These are phyloP conservation scores for Lipomyces lipofer DNA, from an alignment of 805 yeast species.

Conservation along the genomic window DNA sequence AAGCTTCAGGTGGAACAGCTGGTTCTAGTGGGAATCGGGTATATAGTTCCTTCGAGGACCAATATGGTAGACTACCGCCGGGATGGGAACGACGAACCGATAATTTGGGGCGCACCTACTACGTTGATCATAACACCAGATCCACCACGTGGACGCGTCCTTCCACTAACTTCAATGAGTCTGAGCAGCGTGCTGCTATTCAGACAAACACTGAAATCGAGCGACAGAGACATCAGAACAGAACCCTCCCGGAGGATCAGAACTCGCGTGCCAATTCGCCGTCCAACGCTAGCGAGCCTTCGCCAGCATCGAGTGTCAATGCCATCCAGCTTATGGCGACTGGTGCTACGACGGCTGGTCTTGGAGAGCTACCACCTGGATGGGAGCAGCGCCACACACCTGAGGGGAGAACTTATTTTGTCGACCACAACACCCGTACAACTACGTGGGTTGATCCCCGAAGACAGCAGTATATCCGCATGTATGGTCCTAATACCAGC, in stretches of 20 bases:
- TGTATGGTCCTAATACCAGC: slow-evolving; percentile 65
- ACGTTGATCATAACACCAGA: slow-evolving; percentile 96
- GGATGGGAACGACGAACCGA: slow-evolving; percentile 99
- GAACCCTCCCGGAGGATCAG: slow-evolving; percentile 77
- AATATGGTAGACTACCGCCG: slow-evolving; percentile 91
- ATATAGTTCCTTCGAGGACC: slow-evolving; percentile 94
- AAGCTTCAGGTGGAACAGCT: slow-evolving; percentile 29
- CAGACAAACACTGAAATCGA: slow-evolving; percentile 78
- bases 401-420: slow-evolving; percentile 97
- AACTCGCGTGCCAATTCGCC: slow-evolving; percentile 45
- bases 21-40: slow-evolving; percentile 49
- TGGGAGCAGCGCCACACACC: slow-evolving; percentile 99
- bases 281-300: slow-evolving; percentile 4
- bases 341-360: slow-evolving; percentile 90
- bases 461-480: slow-evolving; percentile 96
- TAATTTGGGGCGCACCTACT: slow-evolving; percentile 94
- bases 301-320: slow-evolving; percentile 38
- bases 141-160: slow-evolving; percentile 99
- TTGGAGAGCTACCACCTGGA: slow-evolving; percentile 96
- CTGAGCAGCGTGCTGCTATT: slow-evolving; percentile 52
- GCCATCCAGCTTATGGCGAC: slow-evolving; percentile 56
- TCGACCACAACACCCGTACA: slow-evolving; percentile 98
- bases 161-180: slow-evolving; percentile 73
- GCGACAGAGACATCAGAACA: slow-evolving; percentile 83
- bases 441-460: slow-evolving; percentile 99